Evolutionary conservation across 2,329 filamentous ascomycete species (phyloP).

Genomic region (Diaporthe nobilis): DNA sequence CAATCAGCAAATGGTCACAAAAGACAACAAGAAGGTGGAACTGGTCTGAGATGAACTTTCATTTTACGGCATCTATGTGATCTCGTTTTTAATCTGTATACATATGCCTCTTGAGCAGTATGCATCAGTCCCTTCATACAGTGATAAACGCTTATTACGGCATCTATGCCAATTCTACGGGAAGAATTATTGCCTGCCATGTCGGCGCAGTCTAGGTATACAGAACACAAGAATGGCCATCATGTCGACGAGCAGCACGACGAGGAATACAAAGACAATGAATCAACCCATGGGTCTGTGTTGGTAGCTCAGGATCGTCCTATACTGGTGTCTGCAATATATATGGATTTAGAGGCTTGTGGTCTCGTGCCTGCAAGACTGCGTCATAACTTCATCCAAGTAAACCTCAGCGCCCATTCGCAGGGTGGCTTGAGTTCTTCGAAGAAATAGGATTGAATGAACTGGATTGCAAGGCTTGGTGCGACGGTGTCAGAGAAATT

Average conservation of each 20-base stretch:
- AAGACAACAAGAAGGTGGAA: neutral
- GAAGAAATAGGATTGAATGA: neutral
- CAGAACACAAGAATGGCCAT: neutral
- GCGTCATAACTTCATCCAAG: neutral
- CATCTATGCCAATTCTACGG: neutral
- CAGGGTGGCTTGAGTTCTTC: neutral
- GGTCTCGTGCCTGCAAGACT: neutral
- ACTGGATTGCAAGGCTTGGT: neutral
- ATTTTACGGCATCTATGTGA: neutral
- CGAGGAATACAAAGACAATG: neutral
- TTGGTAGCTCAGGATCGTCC: neutral
- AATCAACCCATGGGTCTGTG: neutral
- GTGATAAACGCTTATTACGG: neutral
- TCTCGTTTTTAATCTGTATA: no score
- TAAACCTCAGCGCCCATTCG: neutral
- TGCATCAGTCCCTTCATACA: no score
- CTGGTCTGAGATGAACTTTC: slow-evolving; percentile 4
- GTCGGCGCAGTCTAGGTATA: neutral
- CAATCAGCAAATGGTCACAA: neutral
- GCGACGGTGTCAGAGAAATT: neutral
- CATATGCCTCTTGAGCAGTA: no score
- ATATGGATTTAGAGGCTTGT: neutral
- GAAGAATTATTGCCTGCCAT: neutral
- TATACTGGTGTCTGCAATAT: neutral
- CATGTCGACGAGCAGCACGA: neutral